These are phyloP conservation scores for Sphagnum tenellum DNA, from an alignment of 225 moss, liverwort and hornwort species.

Conservation along the genomic window DNA sequence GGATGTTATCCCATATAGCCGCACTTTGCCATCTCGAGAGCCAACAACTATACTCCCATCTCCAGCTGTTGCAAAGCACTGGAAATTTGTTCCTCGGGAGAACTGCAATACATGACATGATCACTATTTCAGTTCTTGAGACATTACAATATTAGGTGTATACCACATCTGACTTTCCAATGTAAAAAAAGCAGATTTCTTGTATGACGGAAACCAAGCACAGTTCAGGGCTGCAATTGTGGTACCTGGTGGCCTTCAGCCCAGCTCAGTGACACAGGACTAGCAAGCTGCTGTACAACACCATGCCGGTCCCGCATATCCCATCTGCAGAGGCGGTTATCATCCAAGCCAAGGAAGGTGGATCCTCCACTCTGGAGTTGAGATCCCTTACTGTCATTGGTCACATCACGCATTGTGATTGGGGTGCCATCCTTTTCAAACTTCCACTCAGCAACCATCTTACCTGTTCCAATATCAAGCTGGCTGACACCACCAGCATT, in stretches of 20 bases:
- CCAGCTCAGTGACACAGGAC: constrained; percentile 49
- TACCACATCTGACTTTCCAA: too few relatives aligned
- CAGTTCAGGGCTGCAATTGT: too few relatives aligned
- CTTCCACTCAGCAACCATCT: constrained; percentile 60
- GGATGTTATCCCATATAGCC: constrained; percentile 50
- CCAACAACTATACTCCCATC: constrained; percentile 56
- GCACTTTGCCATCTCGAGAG: constrained; percentile 51
- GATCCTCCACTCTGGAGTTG: constrained; percentile 37
- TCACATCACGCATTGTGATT: constrained; percentile 56
- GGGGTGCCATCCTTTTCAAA: constrained; percentile 59
- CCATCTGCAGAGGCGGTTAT: constrained; percentile 54
- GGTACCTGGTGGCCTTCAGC: constrained; percentile 38
- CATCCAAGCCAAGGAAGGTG: constrained; percentile 55
- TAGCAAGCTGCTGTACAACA: constrained; percentile 44
- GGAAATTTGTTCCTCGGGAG: constrained; percentile 50
- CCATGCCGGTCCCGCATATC: constrained; percentile 63
- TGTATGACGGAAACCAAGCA: too few relatives aligned
- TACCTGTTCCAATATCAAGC: constrained; percentile 49
- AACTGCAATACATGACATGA: constrained; percentile 5
- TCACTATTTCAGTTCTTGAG: too few relatives aligned
- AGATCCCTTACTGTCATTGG: constrained; percentile 36
- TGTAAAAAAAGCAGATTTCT: too few relatives aligned
- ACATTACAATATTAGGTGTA: too few relatives aligned
- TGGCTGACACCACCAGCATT: constrained; percentile 54
- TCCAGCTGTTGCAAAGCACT: constrained; percentile 54